Evolutionary conservation across 352 stramenopile species (phyloP), one percentile per base, ranked within the genome.

Genomic region (Pythium plurisporium): DNA sequence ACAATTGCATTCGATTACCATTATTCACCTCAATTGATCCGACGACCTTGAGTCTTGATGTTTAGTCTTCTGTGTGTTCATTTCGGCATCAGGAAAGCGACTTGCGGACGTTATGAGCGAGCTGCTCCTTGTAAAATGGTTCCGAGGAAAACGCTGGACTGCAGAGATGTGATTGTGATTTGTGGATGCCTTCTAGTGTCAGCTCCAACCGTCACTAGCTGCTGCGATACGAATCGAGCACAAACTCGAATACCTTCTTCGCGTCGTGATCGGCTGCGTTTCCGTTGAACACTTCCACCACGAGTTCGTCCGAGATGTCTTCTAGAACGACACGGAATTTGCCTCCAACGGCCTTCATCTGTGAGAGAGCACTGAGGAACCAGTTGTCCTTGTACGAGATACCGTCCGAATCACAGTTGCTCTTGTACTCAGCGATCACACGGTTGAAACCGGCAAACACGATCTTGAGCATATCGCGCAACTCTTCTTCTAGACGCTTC

Each of bases 361-460:
- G 84, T 19, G 74, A 62, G 25, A 94, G 44, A 29, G 77, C 73
- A 64, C 82, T 92, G 33, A 69, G 49, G 52, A 90, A 90, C 84
- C 84, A 94, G 37, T 94, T 92, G 65, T 92, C 84, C 26, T 79
- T 75, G 45, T 82, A 85, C 29, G 80, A 73, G 12, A 84, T 72
- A 20, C 76, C 74, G n/a, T 94, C 84, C 0, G 72, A 64, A 31
- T 88, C 80, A 54, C 82, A 94, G 47, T 79, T 79, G 23, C 55
- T 76, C 69, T 91, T 92, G 69, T 94, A 84, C 54, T 89, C 79
- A 10, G 66, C 67, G 29, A 92, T 74, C 1, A 91, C 79, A 4
- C 76, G 76, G 53, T 83, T 88, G 29, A 92, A 89, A 14, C 80
- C 83, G 26, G 72, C 68, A 47, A 89, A 87, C 22, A 91, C 60